Conservation (phyloP, 2,329 filamentous ascomycete species). For the Ophiostoma ips region DNA sequence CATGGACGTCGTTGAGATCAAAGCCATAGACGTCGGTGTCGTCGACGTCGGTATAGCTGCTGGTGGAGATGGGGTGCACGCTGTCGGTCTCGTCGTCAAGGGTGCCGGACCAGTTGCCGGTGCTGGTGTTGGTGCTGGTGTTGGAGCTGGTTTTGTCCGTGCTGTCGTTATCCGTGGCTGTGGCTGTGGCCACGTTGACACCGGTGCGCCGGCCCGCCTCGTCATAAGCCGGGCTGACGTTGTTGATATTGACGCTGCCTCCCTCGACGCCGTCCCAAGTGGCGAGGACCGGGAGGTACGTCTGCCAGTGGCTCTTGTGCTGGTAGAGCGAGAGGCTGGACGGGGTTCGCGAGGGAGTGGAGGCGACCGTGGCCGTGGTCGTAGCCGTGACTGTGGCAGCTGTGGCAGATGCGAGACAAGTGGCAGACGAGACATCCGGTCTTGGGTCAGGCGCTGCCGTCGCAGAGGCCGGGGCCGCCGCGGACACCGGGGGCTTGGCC, state of each 20-base stretch:
- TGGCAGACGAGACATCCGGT: too few relatives aligned
- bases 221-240: constrained; percentile 4
- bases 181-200: neutral
- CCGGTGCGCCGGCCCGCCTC: constrained; percentile 1
- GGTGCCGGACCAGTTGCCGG: too few relatives aligned
- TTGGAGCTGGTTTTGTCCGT: neutral
- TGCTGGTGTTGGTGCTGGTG: neutral
- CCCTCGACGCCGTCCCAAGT: constrained; percentile 10
- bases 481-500: too few relatives aligned
- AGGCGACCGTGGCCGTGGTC: neutral
- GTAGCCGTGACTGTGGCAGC: neutral
- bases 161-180: neutral
- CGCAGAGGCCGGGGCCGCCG: too few relatives aligned
- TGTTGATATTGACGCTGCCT: constrained; percentile 7
- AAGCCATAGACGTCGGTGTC: too few relatives aligned
- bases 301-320: constrained; percentile 11
- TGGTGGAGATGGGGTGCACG: constrained; percentile 1
- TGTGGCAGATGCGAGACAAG: neutral
- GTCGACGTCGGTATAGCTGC: constrained; percentile 1
- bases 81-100: neutral
- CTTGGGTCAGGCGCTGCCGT: too few relatives aligned
- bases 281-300: constrained; percentile 8
- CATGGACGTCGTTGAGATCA: neutral
- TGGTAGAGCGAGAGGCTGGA: constrained; percentile 9
- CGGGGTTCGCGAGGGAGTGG: neutral